These are phyloP conservation scores for Alternaria gansuensis DNA, from an alignment of 2,329 filamentous ascomycete species.

Conservation along the genomic window DNA sequence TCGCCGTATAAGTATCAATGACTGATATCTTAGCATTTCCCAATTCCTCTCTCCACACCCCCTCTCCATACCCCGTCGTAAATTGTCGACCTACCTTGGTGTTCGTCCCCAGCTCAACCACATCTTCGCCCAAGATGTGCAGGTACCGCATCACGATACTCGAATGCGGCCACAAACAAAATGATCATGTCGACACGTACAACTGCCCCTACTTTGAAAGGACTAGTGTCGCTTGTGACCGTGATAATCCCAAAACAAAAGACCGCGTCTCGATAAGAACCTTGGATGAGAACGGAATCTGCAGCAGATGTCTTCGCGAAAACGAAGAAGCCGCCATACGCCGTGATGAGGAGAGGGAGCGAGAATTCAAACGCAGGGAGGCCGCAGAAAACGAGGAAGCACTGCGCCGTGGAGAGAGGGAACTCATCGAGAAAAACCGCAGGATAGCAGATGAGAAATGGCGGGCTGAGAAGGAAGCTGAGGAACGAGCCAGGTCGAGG, in stretches of 20 bases:
- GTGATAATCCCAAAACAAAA: slow-evolving; percentile 28
- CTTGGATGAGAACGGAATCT: slow-evolving; percentile 26
- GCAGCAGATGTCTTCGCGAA: slow-evolving; percentile 27
- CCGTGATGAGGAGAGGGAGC: slow-evolving; percentile 20
- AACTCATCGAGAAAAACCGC: slow-evolving; percentile 9
- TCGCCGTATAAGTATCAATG: slow-evolving; percentile 19
- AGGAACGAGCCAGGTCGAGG: slow-evolving; percentile 1
- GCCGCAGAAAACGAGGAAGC: slow-evolving; percentile 17
- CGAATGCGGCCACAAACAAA: slow-evolving; percentile 33
- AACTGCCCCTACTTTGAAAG: slow-evolving; percentile 28
- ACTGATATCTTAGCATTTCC: slow-evolving; percentile 6
- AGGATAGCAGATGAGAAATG: slow-evolving; percentile 1
- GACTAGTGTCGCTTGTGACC: slow-evolving; percentile 28
- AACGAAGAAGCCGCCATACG: slow-evolving; percentile 24
- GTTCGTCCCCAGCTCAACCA: not conserved
- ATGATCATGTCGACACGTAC: slow-evolving; percentile 31
- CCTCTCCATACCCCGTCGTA: slow-evolving; percentile 14
- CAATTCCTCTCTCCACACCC: slow-evolving; percentile 19
- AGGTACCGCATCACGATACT: slow-evolving; percentile 31
- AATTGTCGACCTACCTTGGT: not conserved
- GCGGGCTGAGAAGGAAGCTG: slow-evolving; percentile 5
- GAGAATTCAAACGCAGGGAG: slow-evolving; percentile 23
- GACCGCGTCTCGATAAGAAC: slow-evolving; percentile 25
- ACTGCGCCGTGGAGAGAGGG: slow-evolving; percentile 18
- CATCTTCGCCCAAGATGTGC: slow-evolving; percentile 28